Percentiles rank a stretch among this genome's conserved stretches.
Evolutionary conservation across 2,329 filamentous ascomycete genomes (phyloP).

Genomic region (Xenoacremonium recifei): DNA sequence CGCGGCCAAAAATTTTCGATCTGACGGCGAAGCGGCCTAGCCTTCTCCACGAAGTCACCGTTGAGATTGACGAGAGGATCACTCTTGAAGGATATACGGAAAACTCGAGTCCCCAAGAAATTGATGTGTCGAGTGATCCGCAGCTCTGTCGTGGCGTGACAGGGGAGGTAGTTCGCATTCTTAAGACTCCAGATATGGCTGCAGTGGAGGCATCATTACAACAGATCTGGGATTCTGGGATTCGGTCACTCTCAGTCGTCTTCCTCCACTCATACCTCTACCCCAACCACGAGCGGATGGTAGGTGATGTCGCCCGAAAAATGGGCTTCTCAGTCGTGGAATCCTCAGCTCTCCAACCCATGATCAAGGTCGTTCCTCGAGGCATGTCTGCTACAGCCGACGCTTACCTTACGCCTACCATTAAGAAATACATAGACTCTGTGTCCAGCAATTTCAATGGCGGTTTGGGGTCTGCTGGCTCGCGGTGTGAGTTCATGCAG

Average conservation of each 20-base stretch:
- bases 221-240: constrained; percentile 58
- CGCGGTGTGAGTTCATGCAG: constrained; percentile 37
- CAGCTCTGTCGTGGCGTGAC: constrained; percentile 64
- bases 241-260: constrained; percentile 53
- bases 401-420: constrained; percentile 40
- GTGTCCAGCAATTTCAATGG: constrained; percentile 28
- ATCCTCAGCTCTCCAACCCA: constrained; percentile 22
- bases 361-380: constrained; percentile 42
- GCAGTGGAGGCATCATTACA: constrained; percentile 55
- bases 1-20: constrained; percentile 69
- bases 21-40: constrained; percentile 66
- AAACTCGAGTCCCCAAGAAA: constrained; percentile 40
- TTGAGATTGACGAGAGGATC: constrained; percentile 70
- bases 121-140: constrained; percentile 30
- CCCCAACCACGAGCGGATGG: constrained; percentile 53
- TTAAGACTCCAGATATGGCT: constrained; percentile 55
- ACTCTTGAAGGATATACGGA: constrained; percentile 72
- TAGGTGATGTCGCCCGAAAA: constrained; percentile 33
- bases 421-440: constrained; percentile 31
- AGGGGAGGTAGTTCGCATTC: constrained; percentile 65
- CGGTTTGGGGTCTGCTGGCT: constrained; percentile 28
- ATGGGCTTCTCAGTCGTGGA: constrained; percentile 38
- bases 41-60: constrained; percentile 63
- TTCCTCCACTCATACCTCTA: constrained; percentile 67
- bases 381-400: constrained; percentile 40